Evolutionary conservation across 768 basidiomycete species (phyloP).

Genomic region (Leccinum truebloodii): DNA sequence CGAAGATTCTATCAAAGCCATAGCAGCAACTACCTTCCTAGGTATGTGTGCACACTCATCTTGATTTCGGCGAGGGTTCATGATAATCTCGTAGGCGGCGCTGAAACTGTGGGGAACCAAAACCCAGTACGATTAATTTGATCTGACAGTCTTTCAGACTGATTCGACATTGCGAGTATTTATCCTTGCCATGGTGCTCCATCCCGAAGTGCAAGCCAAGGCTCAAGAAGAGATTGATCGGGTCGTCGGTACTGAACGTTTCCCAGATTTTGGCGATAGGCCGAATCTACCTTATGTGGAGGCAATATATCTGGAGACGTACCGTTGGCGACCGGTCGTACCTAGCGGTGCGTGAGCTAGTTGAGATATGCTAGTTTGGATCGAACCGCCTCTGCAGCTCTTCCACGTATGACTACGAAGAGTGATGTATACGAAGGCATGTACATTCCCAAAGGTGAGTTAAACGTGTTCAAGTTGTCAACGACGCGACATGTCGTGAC

Average conservation of each 20-base stretch:
- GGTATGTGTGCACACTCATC: constrained; percentile 13
- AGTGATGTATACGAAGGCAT: constrained; percentile 31
- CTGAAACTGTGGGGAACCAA: constrained; percentile 26
- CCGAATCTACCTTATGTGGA: constrained; percentile 32
- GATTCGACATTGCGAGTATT: constrained; percentile 24
- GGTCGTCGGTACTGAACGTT: constrained; percentile 31
- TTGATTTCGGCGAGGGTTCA: not conserved
- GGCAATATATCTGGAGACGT: constrained; percentile 33
- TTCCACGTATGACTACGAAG: constrained; percentile 24
- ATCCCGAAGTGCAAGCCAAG: constrained; percentile 33
- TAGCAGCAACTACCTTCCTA: constrained; percentile 24
- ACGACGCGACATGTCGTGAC: not conserved
- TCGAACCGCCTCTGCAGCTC: constrained; percentile 10
- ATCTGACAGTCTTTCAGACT: constrained; percentile 12
- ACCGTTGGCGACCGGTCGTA: constrained; percentile 32
- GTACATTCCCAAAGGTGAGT: constrained; percentile 32
- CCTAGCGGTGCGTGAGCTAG: constrained; percentile 28
- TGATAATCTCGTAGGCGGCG: constrained; percentile 18
- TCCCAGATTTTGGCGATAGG: constrained; percentile 32
- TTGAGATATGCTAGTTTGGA: not conserved
- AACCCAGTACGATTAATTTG: not conserved
- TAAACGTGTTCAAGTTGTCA: not conserved
- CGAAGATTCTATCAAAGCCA: constrained; percentile 21
- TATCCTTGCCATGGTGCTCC: constrained; percentile 35
- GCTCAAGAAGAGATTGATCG: constrained; percentile 35